These are phyloP conservation scores for Pseudomonodictys pantanalensis DNA, from an alignment of 495 filamentous ascomycete genomes.

Conservation along the genomic window DNA sequence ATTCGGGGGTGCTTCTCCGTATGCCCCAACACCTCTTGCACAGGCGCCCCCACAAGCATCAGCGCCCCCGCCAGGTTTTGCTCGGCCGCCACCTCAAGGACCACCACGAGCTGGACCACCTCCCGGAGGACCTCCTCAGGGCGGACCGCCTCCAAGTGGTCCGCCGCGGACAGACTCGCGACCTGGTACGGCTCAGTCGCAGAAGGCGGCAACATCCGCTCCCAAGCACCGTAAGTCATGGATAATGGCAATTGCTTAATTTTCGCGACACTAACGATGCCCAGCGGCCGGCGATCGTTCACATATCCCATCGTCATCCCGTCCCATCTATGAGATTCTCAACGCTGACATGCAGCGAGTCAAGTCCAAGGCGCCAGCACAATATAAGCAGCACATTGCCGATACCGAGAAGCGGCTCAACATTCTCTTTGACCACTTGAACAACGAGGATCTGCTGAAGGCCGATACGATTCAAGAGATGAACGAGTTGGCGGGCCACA, in stretches of 20 bases:
- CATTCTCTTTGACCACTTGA: conserved; percentile 91
- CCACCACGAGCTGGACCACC: conserved; percentile 46
- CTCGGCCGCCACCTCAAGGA: conserved; percentile 46
- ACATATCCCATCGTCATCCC: conserved; percentile 75
- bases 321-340: conserved; percentile 77
- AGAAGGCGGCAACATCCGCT: conserved; percentile 35
- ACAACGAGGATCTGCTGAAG: conserved; percentile 87
- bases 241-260: background rate
- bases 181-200: conserved; percentile 53
- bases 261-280: background rate
- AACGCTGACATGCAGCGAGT: conserved; percentile 83
- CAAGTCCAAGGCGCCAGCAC: conserved; percentile 72
- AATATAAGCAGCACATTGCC: conserved; percentile 79
- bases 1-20: conserved; percentile 20
- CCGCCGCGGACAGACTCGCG: conserved; percentile 48
- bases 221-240: conserved; percentile 62
- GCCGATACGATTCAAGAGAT: conserved; percentile 74
- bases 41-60: conserved; percentile 12
- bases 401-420: conserved; percentile 90
- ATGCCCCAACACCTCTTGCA: conserved; percentile 8
- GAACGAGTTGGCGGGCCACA: conserved; percentile 61
- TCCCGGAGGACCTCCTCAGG: conserved; percentile 48
- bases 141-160: conserved; percentile 51
- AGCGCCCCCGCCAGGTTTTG: conserved; percentile 37
- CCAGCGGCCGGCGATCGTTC: conserved; percentile 75